Conservation (phyloP, 164 flowering plant genomes). For the Liriodendron chinense region DNA sequence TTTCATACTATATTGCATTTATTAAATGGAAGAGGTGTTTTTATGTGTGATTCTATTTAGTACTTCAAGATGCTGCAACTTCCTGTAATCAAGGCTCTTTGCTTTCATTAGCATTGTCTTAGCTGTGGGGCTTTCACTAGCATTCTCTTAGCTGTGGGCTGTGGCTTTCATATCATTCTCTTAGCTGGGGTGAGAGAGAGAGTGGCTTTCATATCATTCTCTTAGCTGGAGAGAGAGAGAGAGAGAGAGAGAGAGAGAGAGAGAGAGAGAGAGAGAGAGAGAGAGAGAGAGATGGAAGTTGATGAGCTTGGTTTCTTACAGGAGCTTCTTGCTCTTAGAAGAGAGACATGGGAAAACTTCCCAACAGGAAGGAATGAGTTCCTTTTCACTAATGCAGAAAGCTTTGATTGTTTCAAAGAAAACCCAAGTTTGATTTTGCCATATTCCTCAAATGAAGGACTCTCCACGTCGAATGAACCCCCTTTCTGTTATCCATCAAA, state of each 20-base stretch:
- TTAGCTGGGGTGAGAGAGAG: no score
- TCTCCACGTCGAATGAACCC: conserved; percentile 17
- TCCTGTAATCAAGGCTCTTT: conserved; percentile 30
- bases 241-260: conserved; percentile 7
- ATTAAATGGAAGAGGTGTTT: background rate
- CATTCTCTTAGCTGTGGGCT: no score
- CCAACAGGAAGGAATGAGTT: conserved; percentile 30
- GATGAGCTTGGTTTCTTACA: conserved; percentile 49
- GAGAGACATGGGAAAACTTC: conserved; percentile 37
- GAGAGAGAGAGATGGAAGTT: conserved; percentile 46
- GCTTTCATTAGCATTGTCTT: conserved; percentile 8
- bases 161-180: background rate
- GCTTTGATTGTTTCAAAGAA: conserved; percentile 41
- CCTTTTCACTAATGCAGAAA: conserved; percentile 34
- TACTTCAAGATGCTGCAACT: conserved; percentile 31
- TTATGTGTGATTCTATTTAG: conserved; percentile 16
- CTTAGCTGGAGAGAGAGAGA: background rate
- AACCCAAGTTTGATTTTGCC: conserved; percentile 25
- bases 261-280: conserved; percentile 10
- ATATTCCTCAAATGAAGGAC: conserved; percentile 22
- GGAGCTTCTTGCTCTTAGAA: conserved; percentile 51
- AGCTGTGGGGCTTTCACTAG: background rate
- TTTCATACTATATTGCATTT: conserved; percentile 14
- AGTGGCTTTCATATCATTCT: no score
- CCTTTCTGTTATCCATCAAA: conserved; percentile 25